A percentile compares a stretch with the other conserved stretches of the same genome.
phyloP scores from a whole-genome alignment of 2,329 filamentous ascomycete genomes.

The Fusarium musae region DNA sequence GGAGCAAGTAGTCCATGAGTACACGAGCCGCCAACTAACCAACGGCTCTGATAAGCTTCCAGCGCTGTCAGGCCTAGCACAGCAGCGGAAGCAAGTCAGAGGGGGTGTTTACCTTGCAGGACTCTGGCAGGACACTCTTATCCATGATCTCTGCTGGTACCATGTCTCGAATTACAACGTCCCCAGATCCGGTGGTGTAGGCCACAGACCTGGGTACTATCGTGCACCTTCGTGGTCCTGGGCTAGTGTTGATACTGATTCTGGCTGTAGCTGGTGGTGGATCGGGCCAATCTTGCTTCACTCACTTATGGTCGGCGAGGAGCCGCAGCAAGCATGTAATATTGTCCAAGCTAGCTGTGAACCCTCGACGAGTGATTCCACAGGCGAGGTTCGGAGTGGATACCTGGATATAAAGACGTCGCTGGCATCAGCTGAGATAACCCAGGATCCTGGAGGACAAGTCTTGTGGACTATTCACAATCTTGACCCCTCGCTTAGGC shows the following conservation, averaged over 20 bases:
- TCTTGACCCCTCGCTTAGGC: background rate
- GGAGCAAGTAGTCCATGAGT: background rate
- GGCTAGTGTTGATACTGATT: background rate
- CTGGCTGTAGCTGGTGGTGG: background rate
- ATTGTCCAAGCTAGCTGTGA: background rate
- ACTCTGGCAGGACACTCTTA: background rate
- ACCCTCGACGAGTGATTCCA: background rate
- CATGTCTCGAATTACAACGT: background rate
- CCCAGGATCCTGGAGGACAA: fast-evolving
- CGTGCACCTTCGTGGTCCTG: conserved; percentile 2
- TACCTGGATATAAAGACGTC: background rate
- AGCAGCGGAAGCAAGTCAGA: background rate
- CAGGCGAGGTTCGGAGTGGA: background rate
- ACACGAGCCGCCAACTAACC: background rate
- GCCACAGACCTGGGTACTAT: background rate
- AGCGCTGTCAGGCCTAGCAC: background rate
- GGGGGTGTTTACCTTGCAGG: background rate
- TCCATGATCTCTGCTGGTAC: background rate
- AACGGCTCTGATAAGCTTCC: background rate
- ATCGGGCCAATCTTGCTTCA: background rate
- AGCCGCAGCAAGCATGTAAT: background rate
- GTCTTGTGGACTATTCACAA: background rate
- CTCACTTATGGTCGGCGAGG: fast-evolving
- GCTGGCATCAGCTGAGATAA: background rate
- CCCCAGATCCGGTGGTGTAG: background rate